These are phyloP conservation scores for Phytophthora lateralis DNA, from an alignment of 352 stramenopile species.

Conservation along the genomic window DNA sequence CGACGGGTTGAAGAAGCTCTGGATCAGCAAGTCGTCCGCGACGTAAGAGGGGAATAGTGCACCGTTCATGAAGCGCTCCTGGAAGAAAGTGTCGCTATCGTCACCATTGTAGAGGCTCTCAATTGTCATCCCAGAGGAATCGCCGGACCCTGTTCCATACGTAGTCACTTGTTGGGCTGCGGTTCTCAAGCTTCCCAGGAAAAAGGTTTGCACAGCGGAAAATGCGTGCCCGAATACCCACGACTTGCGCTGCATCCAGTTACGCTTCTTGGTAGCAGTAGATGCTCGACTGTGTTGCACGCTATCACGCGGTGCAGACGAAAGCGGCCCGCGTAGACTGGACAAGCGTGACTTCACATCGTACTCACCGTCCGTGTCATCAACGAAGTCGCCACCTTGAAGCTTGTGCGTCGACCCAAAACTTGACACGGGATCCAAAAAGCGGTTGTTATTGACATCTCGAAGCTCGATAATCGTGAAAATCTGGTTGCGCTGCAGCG, in stretches of 20 bases:
- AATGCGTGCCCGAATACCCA: constrained; percentile 36
- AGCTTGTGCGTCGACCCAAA: constrained; percentile 43
- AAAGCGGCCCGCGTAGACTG: constrained; percentile 24
- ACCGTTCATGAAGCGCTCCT: constrained; percentile 86
- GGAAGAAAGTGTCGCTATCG: constrained; percentile 84
- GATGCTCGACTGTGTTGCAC: constrained; percentile 29
- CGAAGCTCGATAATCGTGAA: constrained; percentile 89
- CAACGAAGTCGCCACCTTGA: constrained; percentile 21
- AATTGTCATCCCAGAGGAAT: constrained; percentile 15
- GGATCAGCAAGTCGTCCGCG: constrained; percentile 81
- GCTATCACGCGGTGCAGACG: constrained; percentile 26
- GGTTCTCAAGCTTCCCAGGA: constrained; percentile 65
- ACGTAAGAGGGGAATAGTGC: constrained; percentile 83
- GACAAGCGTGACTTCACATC: constrained; percentile 30
- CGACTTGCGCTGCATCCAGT: constrained; percentile 52
- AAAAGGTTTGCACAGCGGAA: constrained; percentile 59
- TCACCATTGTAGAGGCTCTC: constrained; percentile 44
- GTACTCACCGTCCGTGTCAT: constrained; percentile 27
- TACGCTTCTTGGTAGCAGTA: constrained; percentile 42
- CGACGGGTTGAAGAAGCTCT: constrained; percentile 89
- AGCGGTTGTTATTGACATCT: constrained; percentile 86
- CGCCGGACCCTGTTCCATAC: constrained; percentile 32
- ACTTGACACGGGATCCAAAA: constrained; percentile 75
- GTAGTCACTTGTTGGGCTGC: constrained; percentile 55
- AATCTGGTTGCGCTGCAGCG: constrained; percentile 63